phyloP scores from a whole-genome alignment of 805 yeast species.

The Ogataea angusta region DNA sequence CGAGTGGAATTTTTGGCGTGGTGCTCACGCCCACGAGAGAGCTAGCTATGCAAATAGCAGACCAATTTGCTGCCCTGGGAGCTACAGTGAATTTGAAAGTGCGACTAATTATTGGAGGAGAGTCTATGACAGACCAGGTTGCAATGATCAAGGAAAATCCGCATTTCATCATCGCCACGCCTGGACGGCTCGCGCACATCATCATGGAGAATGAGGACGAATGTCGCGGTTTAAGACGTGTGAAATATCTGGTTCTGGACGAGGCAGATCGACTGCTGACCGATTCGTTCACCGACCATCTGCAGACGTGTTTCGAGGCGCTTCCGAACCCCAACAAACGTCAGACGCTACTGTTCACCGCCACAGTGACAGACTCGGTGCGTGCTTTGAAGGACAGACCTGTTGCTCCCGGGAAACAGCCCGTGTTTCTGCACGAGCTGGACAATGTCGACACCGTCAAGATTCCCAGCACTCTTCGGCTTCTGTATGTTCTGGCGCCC shows the following conservation, averaged over 20 bases:
- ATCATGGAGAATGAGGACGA: slow-evolving; percentile 87
- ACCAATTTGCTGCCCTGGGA: slow-evolving; percentile 92
- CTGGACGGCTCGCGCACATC: slow-evolving; percentile 93
- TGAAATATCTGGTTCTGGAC: slow-evolving; percentile 81
- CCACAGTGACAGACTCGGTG: slow-evolving; percentile 93
- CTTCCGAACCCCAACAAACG: slow-evolving; percentile 70
- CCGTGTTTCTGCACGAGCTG: slow-evolving; percentile 70
- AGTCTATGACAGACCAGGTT: slow-evolving; percentile 87
- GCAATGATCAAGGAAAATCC: slow-evolving; percentile 78
- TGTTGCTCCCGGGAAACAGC: slow-evolving; percentile 50
- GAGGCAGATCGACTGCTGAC: slow-evolving; percentile 94
- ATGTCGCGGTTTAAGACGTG: slow-evolving; percentile 69
- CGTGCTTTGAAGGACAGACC: slow-evolving; percentile 69
- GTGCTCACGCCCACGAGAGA: slow-evolving; percentile 92
- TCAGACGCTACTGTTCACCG: slow-evolving; percentile 90
- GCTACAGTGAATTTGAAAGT: slow-evolving; percentile 81
- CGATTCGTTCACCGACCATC: slow-evolving; percentile 76
- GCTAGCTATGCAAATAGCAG: slow-evolving; percentile 93
- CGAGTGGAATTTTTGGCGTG: slow-evolving; percentile 86
- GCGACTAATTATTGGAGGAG: slow-evolving; percentile 91
- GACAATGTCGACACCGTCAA: slow-evolving; percentile 72
- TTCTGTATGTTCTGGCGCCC: slow-evolving; percentile 74
- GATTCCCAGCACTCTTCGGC: slow-evolving; percentile 68
- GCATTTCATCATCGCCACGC: slow-evolving; percentile 94
- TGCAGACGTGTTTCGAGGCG: slow-evolving; percentile 65